Percentiles rank a stretch among this genome's conserved stretches.
Conservation (phyloP, 257 asterid species). For the Fraxinus excelsior region DNA sequence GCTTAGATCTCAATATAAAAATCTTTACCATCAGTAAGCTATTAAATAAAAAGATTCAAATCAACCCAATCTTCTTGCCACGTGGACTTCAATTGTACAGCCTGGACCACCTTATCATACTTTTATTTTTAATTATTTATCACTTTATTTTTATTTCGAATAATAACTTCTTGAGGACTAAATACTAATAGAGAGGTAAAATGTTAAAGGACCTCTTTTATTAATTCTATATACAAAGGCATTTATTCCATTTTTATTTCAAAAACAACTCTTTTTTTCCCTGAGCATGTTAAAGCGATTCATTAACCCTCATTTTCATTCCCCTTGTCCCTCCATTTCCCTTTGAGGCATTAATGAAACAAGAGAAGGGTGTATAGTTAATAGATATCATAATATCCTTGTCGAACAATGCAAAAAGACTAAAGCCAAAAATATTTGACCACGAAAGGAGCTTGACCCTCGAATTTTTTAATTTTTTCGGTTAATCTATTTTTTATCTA, state of each 20-base stretch:
- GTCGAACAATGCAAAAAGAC: neutral
- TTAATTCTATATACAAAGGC: neutral
- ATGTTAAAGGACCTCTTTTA: too few species aligned
- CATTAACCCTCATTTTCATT: too few species aligned
- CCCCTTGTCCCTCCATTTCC: too few species aligned
- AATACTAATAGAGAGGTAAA: too few species aligned
- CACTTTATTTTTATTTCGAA: too few species aligned
- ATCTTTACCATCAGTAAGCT: neutral
- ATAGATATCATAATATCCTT: too few species aligned
- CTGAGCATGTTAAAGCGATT: too few species aligned
- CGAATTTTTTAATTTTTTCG: too few species aligned
- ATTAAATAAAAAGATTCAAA: neutral
- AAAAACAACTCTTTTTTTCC: too few species aligned
- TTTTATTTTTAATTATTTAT: constrained; percentile 18
- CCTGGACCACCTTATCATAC: constrained; percentile 38
- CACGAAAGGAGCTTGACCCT: neutral
- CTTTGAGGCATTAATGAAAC: too few species aligned
- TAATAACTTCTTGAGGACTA: neutral
- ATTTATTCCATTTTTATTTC: neutral
- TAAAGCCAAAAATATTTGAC: neutral
- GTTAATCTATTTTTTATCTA: too few species aligned
- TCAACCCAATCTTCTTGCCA: constrained; percentile 25
- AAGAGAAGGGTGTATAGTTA: neutral
- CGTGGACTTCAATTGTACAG: constrained; percentile 38
- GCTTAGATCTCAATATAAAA: constrained; percentile 13